Conservation (phyloP, 202 grass and related monocot species). For the Setaria viridis region DNA sequence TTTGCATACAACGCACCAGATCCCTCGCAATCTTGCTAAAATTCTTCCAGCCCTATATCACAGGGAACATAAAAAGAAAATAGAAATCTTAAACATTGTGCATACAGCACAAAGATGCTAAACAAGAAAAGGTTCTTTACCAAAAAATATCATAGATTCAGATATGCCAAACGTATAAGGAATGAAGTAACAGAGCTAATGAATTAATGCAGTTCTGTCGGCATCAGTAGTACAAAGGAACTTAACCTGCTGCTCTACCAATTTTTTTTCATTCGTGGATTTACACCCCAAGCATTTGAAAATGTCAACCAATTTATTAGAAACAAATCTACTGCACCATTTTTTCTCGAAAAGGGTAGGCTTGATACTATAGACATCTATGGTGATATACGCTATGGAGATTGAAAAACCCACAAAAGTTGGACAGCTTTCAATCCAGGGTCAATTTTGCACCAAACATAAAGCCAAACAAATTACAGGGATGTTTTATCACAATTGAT, state of each 20-base stretch:
- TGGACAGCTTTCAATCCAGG: slow-evolving; percentile 6
- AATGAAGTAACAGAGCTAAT: slow-evolving; percentile 32
- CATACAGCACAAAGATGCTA: slow-evolving; percentile 19
- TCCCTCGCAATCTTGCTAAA: slow-evolving; percentile 94
- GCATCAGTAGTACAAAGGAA: slow-evolving; percentile 29
- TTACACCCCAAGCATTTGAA: slow-evolving; percentile 1
- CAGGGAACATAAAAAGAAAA: slow-evolving; percentile 7
- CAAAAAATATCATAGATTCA: neutral
- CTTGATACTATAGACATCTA: neutral
- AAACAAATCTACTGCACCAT: slow-evolving; percentile 9
- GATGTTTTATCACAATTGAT: slow-evolving; percentile 8
- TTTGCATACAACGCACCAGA: slow-evolving; percentile 88
- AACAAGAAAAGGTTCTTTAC: slow-evolving; percentile 15
- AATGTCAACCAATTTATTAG: slow-evolving; percentile 29
- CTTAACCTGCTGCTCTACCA: neutral
- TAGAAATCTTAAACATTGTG: slow-evolving; percentile 14
- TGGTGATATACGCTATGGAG: neutral
- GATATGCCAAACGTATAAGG: slow-evolving; percentile 8
- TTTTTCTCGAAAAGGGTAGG: neutral
- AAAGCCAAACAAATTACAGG: slow-evolving; percentile 22
- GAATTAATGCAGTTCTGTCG: slow-evolving; percentile 8
- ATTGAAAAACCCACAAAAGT: neutral
- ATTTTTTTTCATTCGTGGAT: slow-evolving; percentile 18
- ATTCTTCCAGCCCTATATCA: slow-evolving; percentile 87
- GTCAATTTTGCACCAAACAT: slow-evolving; percentile 1